A percentile compares a stretch with the other conserved stretches of the same genome.
phyloP scores from a whole-genome alignment of 257 asterid species.

The Ballota nigra region DNA sequence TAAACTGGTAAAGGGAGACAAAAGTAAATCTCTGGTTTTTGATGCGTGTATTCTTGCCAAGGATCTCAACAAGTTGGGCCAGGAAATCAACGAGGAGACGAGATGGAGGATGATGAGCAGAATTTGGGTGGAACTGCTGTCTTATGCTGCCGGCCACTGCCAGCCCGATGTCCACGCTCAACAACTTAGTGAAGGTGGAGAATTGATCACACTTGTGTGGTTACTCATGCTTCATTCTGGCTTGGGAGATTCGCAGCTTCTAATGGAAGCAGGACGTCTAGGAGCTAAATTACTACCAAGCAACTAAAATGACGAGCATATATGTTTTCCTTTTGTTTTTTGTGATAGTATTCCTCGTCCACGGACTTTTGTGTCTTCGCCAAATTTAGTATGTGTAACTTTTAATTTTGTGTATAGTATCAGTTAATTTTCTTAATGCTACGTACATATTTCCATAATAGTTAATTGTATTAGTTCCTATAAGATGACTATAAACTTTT shows the following conservation, averaged over 20 bases:
- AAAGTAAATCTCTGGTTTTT: constrained; percentile 25
- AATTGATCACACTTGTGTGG: constrained; percentile 43
- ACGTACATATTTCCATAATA: too few relatives aligned
- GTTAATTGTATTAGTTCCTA: too few relatives aligned
- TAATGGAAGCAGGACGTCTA: neutral
- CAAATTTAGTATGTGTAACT: too few relatives aligned
- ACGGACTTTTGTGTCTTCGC: too few relatives aligned
- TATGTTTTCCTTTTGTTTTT: too few relatives aligned
- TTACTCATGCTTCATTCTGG: constrained; percentile 47
- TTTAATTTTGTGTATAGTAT: too few relatives aligned
- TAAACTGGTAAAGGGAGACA: constrained; percentile 14
- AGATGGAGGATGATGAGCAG: constrained; percentile 35
- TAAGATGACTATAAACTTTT: too few relatives aligned
- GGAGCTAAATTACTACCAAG: constrained; percentile 5
- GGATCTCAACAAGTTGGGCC: neutral
- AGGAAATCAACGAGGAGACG: too few relatives aligned
- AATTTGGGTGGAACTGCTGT: constrained; percentile 46
- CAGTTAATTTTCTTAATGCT: too few relatives aligned
- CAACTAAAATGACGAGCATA: too few relatives aligned
- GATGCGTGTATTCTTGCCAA: constrained; percentile 21
- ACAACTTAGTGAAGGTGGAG: constrained; percentile 42
- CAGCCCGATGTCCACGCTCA: constrained; percentile 31
- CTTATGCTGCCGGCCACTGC: constrained; percentile 39
- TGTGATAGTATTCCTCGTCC: too few relatives aligned
- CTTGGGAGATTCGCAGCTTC: constrained; percentile 15